These are phyloP conservation scores for Ligustrum vulgare DNA, from an alignment of 257 asterid species.

Conservation along the genomic window DNA sequence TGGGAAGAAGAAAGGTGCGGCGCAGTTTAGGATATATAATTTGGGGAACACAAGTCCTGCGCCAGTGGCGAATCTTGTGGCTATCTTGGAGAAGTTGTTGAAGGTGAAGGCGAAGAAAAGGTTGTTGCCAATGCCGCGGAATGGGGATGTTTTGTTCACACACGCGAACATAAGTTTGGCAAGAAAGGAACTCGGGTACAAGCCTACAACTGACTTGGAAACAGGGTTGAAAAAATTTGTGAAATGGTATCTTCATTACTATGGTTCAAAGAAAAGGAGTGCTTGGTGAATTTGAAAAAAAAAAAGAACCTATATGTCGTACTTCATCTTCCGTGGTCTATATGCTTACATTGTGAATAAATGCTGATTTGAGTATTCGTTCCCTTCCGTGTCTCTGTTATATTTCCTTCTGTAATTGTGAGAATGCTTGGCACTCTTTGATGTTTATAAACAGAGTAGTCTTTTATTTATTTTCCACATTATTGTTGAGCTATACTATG, in stretches of 20 bases:
- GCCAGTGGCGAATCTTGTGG: constrained; percentile 59
- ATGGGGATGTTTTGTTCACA: constrained; percentile 70
- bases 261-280: constrained; percentile 64
- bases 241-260: constrained; percentile 65
- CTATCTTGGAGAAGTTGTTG: constrained; percentile 68
- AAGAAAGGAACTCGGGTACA: constrained; percentile 61
- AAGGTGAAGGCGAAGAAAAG: constrained; percentile 62
- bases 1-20: constrained; percentile 57
- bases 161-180: constrained; percentile 77
- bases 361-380: constrained; percentile 16
- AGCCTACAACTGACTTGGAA: constrained; percentile 62
- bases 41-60: constrained; percentile 73
- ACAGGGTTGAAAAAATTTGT: constrained; percentile 68
- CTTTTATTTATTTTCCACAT: constrained; percentile 31
- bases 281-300: constrained; percentile 35
- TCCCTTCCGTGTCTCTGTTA: not conserved
- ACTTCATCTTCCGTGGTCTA: not conserved
- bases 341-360: constrained; percentile 9
- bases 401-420: not conserved
- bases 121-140: constrained; percentile 58
- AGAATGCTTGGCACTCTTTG: constrained; percentile 12
- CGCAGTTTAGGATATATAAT: constrained; percentile 63
- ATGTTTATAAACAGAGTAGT: constrained; percentile 26
- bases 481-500: constrained; percentile 23
- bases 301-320: not conserved